Evolutionary conservation across 371 early-diverging fungal genomes (phyloP), one percentile per base, ranked within the genome.

Genomic region (Lichtheimia hyalospora): DNA sequence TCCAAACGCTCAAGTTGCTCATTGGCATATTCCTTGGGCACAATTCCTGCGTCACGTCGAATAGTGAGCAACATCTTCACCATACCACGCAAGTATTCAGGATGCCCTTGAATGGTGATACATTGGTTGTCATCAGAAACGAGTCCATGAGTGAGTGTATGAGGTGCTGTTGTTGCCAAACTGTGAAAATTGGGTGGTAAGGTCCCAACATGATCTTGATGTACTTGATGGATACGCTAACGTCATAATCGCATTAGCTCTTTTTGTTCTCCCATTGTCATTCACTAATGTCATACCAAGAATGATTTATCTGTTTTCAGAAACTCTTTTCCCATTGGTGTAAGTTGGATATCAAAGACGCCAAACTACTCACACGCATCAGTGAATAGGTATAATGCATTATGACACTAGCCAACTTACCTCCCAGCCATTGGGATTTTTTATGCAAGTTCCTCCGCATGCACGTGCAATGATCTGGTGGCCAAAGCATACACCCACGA

Each of bases 81-180:
- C 5, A 83, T 68, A 0, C 69, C 82, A 6, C 79, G 65, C 12
- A 67, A 71, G 52, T 80, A 91, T 66, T 93, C 94, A 0, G 94
- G 94, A 53, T 93, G 94, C 2, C 85, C 89, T 66, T 93, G 94
- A n/a, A 91, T 62, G 0, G 89, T 85, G n/a, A 91, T 68, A 39
- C 86, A 79, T 39, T 74, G 77, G 24, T 72, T 49, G 21, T 83
- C 83, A 16, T 85, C 70, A 5, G 83, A 76, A 46, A 88, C 67
- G 54, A 75, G 84, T 63, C 50, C 68, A 56, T 63, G 86, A 52
- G 67, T 70, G 58, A 55, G 74, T 20, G 70, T 76, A 58, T 60
- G 86, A 52, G 61, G 72, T 15, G 42, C 75, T 10, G 81, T 81
- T n/a, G 64, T 72, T 0, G 74, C 82, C 16, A 86, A 56, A 13